phyloP scores from a whole-genome alignment of 345 rosid species.

The Eucalyptus microcorys region DNA sequence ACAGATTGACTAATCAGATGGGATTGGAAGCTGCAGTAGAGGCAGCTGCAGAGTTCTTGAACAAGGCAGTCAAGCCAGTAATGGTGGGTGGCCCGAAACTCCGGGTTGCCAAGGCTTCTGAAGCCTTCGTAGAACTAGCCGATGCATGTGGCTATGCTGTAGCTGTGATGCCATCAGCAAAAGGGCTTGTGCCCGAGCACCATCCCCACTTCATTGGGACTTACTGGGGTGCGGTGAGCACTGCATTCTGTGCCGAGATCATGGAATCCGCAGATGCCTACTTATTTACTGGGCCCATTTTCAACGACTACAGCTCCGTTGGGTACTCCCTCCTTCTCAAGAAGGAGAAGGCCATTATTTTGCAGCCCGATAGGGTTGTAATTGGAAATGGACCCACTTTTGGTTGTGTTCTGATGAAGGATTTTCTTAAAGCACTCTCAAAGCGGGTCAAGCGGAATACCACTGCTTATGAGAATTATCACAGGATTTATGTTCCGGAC shows the following conservation, averaged over 20 bases:
- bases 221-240: conserved; percentile 77
- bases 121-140: conserved; percentile 49
- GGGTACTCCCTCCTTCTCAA: conserved; percentile 74
- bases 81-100: conserved; percentile 69
- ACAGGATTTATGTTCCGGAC: conserved; percentile 57
- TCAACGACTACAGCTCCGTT: conserved; percentile 70
- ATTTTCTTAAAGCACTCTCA: conserved; percentile 47
- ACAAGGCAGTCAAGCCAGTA: conserved; percentile 73
- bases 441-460: conserved; percentile 37
- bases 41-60: conserved; percentile 63
- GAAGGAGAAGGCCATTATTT: conserved; percentile 70
- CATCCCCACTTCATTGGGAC: conserved; percentile 77
- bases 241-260: conserved; percentile 68
- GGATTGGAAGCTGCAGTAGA: conserved; percentile 67
- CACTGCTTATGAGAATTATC: conserved; percentile 58
- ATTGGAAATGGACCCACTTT: conserved; percentile 63
- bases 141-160: conserved; percentile 53
- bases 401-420: conserved; percentile 72
- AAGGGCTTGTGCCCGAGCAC: conserved; percentile 65
- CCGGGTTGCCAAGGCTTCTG: conserved; percentile 38
- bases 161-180: conserved; percentile 73
- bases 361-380: conserved; percentile 63
- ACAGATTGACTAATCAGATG: conserved; percentile 42
- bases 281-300: conserved; percentile 72
- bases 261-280: conserved; percentile 85